Evolutionary conservation across 1,139 yeast genomes (phyloP), one percentile per base, ranked within the genome.

Genomic region (Blastobotrys malaysiensis): DNA sequence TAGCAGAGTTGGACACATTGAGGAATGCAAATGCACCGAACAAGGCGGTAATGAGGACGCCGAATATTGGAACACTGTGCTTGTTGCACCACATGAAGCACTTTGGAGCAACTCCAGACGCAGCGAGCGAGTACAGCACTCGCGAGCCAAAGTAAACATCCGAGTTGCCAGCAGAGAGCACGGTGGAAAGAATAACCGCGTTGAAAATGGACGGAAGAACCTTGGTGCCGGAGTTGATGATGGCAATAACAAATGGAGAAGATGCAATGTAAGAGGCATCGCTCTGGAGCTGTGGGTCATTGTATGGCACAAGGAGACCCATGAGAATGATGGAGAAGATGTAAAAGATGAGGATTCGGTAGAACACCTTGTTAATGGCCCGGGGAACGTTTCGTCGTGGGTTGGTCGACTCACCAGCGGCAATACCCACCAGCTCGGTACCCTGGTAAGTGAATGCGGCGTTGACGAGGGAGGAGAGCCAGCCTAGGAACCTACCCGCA

Each of bases 371-470:
- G 67, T 77, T 84, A 66, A 86, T 82, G 52, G 95, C 95, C 68
- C 80, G 82, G 64, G 93, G 93, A 61, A 87, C 84, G 58, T 86
- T 79, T 64, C 78, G 77, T 71, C 93, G 78, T 59, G 95, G 95
- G 69, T 86, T 81, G 61, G 79, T 76, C 57, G 90, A 84, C 72
- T 87, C 95, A 57, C 88, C 88, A 63, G 86, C 86, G 18, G 89
- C 84, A 63, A 86, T 81, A 67, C 83, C 84, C 48, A 81, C 81
- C 63, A 86, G 75, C 71, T 87, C 95, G n/a, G 89, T 82, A 66
- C 95, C 95, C 54, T 82, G 75, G 68, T 78, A 87, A 26, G 89
- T 87, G 65, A 86, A 86, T 9, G 85, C 84, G n/a, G 90, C 87
- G 55, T 82, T 79, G 56, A 83, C 77, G 61, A 84, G 73, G 36